Base-by-base conservation (phyloP, 2,329 filamentous ascomycete genomes). In the Monilinia fructigena region DNA sequence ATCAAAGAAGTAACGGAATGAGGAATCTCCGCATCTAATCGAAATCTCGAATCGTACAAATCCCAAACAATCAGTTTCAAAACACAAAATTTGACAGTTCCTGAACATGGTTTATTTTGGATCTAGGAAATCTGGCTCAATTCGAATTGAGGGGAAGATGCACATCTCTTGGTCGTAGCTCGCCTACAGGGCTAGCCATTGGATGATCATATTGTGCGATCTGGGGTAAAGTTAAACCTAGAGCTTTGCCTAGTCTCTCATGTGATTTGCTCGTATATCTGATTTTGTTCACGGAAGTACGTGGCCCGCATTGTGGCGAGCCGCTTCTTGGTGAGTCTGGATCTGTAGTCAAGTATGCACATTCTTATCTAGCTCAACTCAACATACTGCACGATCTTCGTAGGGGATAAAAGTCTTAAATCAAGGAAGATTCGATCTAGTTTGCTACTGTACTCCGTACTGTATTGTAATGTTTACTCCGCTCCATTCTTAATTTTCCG, bases 251-350 rank as follows among this genome's bases (percentile, higher is more conserved):
- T 6, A 60, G 14, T n/a, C 16, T 14, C 18, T 16, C 26, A n/a
- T 47, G 12, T 18, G 5, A 47, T 59, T 59, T 59, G 4, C 28
- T 59, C 56, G 40, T 58, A 16, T 59, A 20, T 47, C 42, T 59
- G 11, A 47, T 35, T 20, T 31, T 59, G 18, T 59, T n/a, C 26
- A 59, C 26, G 55, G 55, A 59, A 31, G 26, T 59, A 59, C 26
- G 35, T 23, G 40, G 55, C 55, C 42, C 55, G 55, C 26, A 47
- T 47, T 31, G 55, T 58, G 55, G 18, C 18, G 11, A 47, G 31
- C 31, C 31, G 31, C 31, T 35, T 35, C 1, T 8, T 35, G 5
- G 31, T 35, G 31, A 35, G 31, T 35, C 7, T 35, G 6, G 31
- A 35, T 7, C 7, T 35, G 31, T 35, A 35, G 7, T 35, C 31